A percentile compares a stretch with the other conserved stretches of the same genome.
phyloP scores from a whole-genome alignment of 148 eudicot genomes.

The Cornus suecica region DNA sequence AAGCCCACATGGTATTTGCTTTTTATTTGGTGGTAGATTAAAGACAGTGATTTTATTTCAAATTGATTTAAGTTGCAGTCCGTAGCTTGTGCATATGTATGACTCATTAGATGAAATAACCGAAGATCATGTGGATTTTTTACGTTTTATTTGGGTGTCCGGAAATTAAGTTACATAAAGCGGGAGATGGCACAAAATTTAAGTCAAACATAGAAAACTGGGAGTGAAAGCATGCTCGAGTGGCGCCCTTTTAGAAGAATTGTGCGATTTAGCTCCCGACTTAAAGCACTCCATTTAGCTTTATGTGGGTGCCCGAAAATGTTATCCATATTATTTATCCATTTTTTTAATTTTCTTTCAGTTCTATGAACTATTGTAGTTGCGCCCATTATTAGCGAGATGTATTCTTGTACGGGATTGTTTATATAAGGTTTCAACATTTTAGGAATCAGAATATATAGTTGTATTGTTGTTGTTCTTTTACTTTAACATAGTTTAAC shows the following conservation, averaged over 20 bases:
- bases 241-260: no score
- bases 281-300: no score
- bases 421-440: neutral
- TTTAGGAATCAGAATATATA: neutral
- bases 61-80: neutral
- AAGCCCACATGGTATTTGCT: slow-evolving; percentile 68
- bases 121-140: neutral
- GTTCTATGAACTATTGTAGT: no score
- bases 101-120: neutral
- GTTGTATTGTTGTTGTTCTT: neutral
- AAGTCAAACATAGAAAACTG: no score
- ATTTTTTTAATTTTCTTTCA: no score
- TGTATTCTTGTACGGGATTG: neutral
- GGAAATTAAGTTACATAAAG: neutral
- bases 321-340: no score
- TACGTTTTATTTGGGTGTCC: neutral
- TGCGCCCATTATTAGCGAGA: neutral
- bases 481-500: neutral
- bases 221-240: no score
- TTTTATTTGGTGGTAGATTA: neutral
- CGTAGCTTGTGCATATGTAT: neutral
- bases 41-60: no score
- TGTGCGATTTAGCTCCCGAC: no score
- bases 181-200: no score
- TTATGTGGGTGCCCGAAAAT: no score